phyloP scores from a whole-genome alignment of 2,329 filamentous ascomycete genomes.

The Ascochyta rabiei region DNA sequence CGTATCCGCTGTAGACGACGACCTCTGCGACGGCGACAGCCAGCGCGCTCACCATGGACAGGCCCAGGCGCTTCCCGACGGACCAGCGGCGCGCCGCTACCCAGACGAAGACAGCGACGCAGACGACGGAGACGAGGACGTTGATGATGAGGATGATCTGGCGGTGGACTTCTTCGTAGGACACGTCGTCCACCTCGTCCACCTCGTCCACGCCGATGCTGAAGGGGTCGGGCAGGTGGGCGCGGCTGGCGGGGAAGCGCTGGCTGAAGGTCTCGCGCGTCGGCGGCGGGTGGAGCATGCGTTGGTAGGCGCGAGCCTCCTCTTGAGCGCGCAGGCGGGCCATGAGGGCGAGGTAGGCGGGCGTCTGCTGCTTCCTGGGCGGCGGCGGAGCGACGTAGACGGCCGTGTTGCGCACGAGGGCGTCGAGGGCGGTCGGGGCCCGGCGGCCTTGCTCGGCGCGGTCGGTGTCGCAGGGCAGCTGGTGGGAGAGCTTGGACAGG shows the following conservation, averaged over 20 bases:
- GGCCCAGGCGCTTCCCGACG: slow-evolving; percentile 69
- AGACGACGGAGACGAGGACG: slow-evolving; percentile 83
- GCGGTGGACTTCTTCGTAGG: slow-evolving; percentile 76
- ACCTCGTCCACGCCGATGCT: slow-evolving; percentile 46
- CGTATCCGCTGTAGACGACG: slow-evolving; percentile 75
- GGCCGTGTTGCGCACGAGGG: slow-evolving; percentile 71
- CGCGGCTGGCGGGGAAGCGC: slow-evolving; percentile 56
- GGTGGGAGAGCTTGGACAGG: slow-evolving; percentile 62
- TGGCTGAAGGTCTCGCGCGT: slow-evolving; percentile 64
- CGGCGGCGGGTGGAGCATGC: slow-evolving; percentile 71
- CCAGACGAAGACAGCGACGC: slow-evolving; percentile 79
- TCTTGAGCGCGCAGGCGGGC: slow-evolving; percentile 79
- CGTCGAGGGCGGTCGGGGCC: slow-evolving; percentile 61
- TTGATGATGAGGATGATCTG: slow-evolving; percentile 87
- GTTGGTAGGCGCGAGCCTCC: slow-evolving; percentile 80
- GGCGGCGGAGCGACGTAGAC: slow-evolving; percentile 82
- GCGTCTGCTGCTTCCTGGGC: slow-evolving; percentile 69
- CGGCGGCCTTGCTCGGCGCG: background rate
- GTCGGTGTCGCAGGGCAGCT: slow-evolving; percentile 18
- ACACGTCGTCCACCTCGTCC: slow-evolving; percentile 64
- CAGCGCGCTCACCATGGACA: slow-evolving; percentile 73
- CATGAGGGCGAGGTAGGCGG: slow-evolving; percentile 89
- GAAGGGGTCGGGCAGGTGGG: slow-evolving; percentile 56
- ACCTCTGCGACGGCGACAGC: slow-evolving; percentile 78
- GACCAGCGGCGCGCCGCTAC: slow-evolving; percentile 78